phyloP scores from a whole-genome alignment of 768 basidiomycete species.

The Phaffia tasmanica region DNA sequence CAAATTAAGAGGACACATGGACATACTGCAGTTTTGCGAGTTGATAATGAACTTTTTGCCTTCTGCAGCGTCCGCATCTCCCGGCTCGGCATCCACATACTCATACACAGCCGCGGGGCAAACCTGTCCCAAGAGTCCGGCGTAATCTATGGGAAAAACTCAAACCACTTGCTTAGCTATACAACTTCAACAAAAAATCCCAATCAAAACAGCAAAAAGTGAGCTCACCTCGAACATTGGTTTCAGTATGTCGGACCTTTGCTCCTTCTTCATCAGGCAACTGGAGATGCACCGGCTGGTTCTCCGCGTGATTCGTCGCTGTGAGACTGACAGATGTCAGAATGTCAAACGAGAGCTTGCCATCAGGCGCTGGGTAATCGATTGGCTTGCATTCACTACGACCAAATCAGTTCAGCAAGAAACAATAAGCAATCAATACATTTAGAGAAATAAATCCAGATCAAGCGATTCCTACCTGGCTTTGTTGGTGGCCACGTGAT shows the following conservation, averaged over 20 bases:
- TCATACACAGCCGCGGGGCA: conserved; percentile 97
- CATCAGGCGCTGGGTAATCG: conserved; percentile 73
- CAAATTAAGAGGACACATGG: conserved; percentile 27
- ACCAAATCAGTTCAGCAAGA: neutral
- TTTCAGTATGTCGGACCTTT: conserved; percentile 56
- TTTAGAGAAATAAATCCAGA: conserved; percentile 1
- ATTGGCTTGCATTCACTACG: conserved; percentile 55
- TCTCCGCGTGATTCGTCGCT: conserved; percentile 93
- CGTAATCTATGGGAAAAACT: conserved; percentile 49
- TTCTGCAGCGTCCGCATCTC: conserved; percentile 47
- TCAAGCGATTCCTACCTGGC: conserved; percentile 41
- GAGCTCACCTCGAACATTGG: conserved; percentile 44
- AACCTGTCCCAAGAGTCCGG: conserved; percentile 72
- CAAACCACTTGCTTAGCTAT: neutral
- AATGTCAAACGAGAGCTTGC: conserved; percentile 84
- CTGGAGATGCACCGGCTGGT: conserved; percentile 79
- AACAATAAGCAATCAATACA: neutral
- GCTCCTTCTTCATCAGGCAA: conserved; percentile 49
- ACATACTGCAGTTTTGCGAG: conserved; percentile 54
- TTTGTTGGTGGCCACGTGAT: conserved; percentile 60
- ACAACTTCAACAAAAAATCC: neutral
- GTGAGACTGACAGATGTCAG: conserved; percentile 81
- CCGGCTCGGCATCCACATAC: conserved; percentile 64
- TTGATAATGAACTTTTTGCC: conserved; percentile 92
- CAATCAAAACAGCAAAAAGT: neutral